A percentile compares a stretch with the other conserved stretches of the same genome.
Conservation (phyloP, 495 filamentous ascomycete species). For the Neurospora intermedia region DNA sequence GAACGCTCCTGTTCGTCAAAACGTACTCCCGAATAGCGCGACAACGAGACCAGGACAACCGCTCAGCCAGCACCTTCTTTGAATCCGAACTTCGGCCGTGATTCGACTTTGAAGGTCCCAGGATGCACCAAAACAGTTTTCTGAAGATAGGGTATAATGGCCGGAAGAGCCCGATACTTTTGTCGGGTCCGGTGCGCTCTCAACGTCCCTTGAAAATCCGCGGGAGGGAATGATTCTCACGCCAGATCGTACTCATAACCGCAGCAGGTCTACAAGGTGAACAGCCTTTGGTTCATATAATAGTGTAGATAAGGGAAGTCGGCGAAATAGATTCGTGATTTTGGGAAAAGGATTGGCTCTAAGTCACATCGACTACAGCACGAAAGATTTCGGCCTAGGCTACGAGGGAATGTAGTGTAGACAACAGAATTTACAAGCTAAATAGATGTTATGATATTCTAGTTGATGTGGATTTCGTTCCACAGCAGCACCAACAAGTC, state of each 20-base stretch:
- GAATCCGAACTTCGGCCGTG: not conserved
- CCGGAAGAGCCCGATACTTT: slow-evolving; percentile 53
- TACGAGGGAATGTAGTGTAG: not conserved
- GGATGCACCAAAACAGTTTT: not conserved
- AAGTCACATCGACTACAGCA: slow-evolving; percentile 21
- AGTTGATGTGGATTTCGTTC: not conserved
- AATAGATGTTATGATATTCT: not conserved
- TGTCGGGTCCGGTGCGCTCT: slow-evolving; percentile 54
- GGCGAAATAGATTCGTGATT: slow-evolving; percentile 66
- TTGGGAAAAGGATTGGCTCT: slow-evolving; percentile 64
- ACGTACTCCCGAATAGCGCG: not conserved
- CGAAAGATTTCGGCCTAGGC: not conserved
- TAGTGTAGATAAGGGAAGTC: slow-evolving; percentile 64
- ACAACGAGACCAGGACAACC: not conserved
- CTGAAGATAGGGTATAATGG: slow-evolving; percentile 25
- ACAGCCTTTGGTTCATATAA: slow-evolving; percentile 67
- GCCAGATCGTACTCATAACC: slow-evolving; percentile 59
- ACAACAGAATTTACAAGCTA: not conserved
- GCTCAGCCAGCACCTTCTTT: not conserved
- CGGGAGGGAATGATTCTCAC: slow-evolving; percentile 57
- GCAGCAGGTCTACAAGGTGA: slow-evolving; percentile 64
- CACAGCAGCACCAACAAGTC: not conserved
- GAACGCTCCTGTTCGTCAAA: not conserved
- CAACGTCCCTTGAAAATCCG: slow-evolving; percentile 67
- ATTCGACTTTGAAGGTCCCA: not conserved